Evolutionary conservation across 2,329 filamentous ascomycete genomes (phyloP), one percentile per base, ranked within the genome.

Genomic region (Colletotrichum destructivum): DNA sequence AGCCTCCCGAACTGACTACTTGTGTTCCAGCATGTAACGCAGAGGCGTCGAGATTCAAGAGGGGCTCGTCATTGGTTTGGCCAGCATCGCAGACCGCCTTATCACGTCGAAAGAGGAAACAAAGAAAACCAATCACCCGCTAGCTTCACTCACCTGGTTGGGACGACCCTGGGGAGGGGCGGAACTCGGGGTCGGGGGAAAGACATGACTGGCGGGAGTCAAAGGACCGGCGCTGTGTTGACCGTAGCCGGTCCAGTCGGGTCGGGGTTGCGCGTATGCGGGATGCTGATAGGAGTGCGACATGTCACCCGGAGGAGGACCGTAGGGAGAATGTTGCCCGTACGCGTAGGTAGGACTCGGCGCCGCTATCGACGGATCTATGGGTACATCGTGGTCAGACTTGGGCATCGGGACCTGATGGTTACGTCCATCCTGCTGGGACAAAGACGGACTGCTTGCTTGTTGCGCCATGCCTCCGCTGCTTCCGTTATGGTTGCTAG

Each of bases 291-390:
- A 94, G 78, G 89, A 89, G 78, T 97, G 93, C 78, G 91, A 87
- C 93, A 98, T 96, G 77, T 97, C 94, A 87, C 95, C 92, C 76
- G 91, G 92, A 75, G 92, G 92, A 69, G 93, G 90, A 70, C 91
- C 91, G 84, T 98, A 98, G 46, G 95, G 94, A 77, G 95, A 96
- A 83, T 97, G 97, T 81, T 93, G 91, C 74, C 88, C 86, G 78
- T 94, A 93, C 77, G 94, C 90, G 82, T 97, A 98, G 78, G 94
- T 95, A 73, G 96, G 95, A 88, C 94, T 98, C 81, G 94, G 93
- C 79, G 94, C 92, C 84, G 95, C 93, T 83, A 98, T 98, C 83
- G 95, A 97, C 80, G 95, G 95, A 97, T 98, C 96, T 98, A 97
- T 95, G 92, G 94, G 94, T 88, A 97, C 91, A 91, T 94, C 92